Base-by-base conservation (phyloP, 345 rosid species). In the Aurinia saxatilis region DNA sequence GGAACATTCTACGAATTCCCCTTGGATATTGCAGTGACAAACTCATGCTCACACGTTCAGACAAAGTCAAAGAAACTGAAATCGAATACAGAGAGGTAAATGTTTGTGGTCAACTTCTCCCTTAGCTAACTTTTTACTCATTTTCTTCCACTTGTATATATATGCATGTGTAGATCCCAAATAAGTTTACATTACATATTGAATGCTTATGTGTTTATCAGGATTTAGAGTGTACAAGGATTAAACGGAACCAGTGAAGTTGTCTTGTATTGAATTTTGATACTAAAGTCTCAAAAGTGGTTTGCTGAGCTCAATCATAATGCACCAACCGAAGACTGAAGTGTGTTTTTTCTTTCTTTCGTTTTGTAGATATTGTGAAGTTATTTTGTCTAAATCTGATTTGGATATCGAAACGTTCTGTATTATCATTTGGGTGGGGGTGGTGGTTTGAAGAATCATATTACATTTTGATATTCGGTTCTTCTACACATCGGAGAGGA, bases 1-100 rank as follows among this genome's bases (percentile, higher is more conserved):
- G 21, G 25, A 63, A 70, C 58, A 41, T 27, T 39, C 17, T 10
- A 30, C 15, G 6, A 17, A 46, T 2, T 31, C 7, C 38, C 50
- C 10, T 48, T 6, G 50, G 18, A 17, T 66, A 55, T 57, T 76
- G 60, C 85, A 93, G 99, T 33, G 95, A 93, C 76, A 93, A 90
- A 73, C 97, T 90, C 54, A 82, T 85, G 92, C 75, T 84, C 62
- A 87, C 90, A 18, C 88, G 96, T 14, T 93, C 99, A 0, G 97
- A 90, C 34, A 86, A 75, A 82, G 95, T 84, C 66, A 81, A 84
- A 55, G 99, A 90, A 60, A 96, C 96, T 1, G 99, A 90, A 79
- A 64, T 66, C n/a, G 97, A 93, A 64, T 93, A 84, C 75, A 81
- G 67, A 53, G 92, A 87, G 95, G 99, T 73, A 80, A 77, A 33